These are phyloP conservation scores for Tricholomella constricta DNA, from an alignment of 768 basidiomycete species.

Conservation along the genomic window DNA sequence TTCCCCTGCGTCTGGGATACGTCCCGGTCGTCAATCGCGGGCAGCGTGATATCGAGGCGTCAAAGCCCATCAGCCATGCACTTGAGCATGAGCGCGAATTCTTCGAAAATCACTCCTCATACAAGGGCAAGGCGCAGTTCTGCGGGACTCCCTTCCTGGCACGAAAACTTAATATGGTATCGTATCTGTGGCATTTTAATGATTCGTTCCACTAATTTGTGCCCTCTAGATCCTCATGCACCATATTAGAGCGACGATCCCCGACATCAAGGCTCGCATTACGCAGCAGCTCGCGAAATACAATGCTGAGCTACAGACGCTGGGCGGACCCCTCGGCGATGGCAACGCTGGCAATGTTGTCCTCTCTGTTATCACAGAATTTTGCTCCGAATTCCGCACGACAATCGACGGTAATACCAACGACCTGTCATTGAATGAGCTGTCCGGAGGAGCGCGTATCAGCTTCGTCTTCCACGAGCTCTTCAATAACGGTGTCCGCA, in stretches of 20 bases:
- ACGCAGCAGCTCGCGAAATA: conserved; percentile 88
- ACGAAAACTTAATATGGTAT: conserved; percentile 91
- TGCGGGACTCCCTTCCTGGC: conserved; percentile 98
- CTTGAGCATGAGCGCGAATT: conserved; percentile 89
- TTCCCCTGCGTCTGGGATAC: conserved; percentile 94
- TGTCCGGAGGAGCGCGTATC: conserved; percentile 98
- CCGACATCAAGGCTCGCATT: conserved; percentile 97
- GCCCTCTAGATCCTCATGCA: conserved; percentile 90
- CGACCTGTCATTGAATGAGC: conserved; percentile 91
- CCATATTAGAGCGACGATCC: conserved; percentile 96
- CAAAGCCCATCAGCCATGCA: conserved; percentile 82
- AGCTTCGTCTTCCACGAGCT: conserved; percentile 99
- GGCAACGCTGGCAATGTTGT: conserved; percentile 88
- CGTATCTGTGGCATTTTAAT: conserved; percentile 25
- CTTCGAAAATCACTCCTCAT: conserved; percentile 93
- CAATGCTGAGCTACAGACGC: conserved; percentile 75
- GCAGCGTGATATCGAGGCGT: conserved; percentile 92
- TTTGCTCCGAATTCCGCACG: conserved; percentile 94
- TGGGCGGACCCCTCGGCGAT: conserved; percentile 89
- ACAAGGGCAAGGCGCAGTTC: conserved; percentile 92
- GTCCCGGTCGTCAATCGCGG: conserved; percentile 99
- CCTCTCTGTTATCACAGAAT: conserved; percentile 97
- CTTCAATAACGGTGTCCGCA: conserved; percentile 95
- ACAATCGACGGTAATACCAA: conserved; percentile 98
- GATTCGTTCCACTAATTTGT: not conserved